These are phyloP conservation scores for Mimosa pudica DNA, from an alignment of 306 rosid genomes.

Conservation along the genomic window DNA sequence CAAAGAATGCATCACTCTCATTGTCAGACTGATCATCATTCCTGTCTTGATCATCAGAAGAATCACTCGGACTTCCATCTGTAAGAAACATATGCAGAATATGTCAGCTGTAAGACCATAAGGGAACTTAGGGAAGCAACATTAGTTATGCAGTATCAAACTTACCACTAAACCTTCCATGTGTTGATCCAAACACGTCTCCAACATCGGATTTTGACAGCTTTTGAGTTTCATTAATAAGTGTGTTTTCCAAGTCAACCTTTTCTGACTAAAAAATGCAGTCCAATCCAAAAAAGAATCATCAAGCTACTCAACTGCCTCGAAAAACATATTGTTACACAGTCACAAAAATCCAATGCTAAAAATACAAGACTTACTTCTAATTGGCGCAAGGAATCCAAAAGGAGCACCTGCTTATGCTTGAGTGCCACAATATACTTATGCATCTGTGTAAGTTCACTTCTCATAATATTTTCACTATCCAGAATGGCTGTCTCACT, in stretches of 20 bases:
- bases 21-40: constrained; percentile 69
- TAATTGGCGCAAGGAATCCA: constrained; percentile 62
- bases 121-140: too few relatives aligned
- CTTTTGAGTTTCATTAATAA: constrained; percentile 68
- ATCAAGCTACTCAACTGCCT: neutral
- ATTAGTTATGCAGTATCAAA: neutral
- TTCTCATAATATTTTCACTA: constrained; percentile 68
- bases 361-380: constrained; percentile 48
- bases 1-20: constrained; percentile 70
- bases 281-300: constrained; percentile 3
- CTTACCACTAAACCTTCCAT: constrained; percentile 56
- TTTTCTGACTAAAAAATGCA: constrained; percentile 67
- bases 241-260: constrained; percentile 76
- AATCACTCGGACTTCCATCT: constrained; percentile 66
- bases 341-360: neutral
- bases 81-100: constrained; percentile 19
- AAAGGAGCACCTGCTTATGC: constrained; percentile 62
- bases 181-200: constrained; percentile 42
- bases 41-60: constrained; percentile 69
- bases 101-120: too few relatives aligned
- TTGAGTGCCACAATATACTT: constrained; percentile 59
- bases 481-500: constrained; percentile 58
- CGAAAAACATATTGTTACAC: neutral
- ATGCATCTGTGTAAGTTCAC: constrained; percentile 55
- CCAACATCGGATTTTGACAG: constrained; percentile 42